Percentiles rank a stretch among this genome's conserved stretches.
Conservation (phyloP, 495 filamentous ascomycete genomes). For the Astrothelium subdiscretum region DNA sequence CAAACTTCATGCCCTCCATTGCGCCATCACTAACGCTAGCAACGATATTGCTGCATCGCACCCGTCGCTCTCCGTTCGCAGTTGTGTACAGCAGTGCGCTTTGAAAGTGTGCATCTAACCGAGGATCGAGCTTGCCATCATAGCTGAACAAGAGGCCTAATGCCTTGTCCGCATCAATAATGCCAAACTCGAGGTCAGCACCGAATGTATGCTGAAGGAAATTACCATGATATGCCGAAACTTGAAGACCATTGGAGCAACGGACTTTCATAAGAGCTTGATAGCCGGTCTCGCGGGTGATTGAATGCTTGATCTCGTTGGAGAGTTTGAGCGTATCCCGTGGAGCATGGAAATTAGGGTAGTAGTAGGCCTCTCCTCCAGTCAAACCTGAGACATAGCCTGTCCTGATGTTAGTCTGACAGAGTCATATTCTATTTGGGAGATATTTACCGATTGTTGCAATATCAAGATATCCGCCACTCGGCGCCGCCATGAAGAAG, state of each 20-base stretch:
- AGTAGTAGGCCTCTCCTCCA: conserved; percentile 90
- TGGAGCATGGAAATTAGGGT: conserved; percentile 84
- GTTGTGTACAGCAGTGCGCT: conserved; percentile 91
- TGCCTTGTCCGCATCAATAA: conserved; percentile 87
- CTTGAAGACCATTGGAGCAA: conserved; percentile 92
- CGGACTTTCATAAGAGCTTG: conserved; percentile 98
- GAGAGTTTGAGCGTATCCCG: conserved; percentile 76
- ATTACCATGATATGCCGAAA: conserved; percentile 88
- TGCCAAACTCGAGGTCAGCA: conserved; percentile 89
- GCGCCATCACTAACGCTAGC: conserved; percentile 79
- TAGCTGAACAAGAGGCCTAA: conserved; percentile 88
- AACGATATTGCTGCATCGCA: conserved; percentile 86
- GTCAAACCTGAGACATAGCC: conserved; percentile 64
- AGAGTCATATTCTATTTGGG: conserved; percentile 25
- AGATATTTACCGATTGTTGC: conserved; percentile 71
- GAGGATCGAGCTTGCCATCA: conserved; percentile 92
- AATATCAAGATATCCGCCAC: conserved; percentile 83
- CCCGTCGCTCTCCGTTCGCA: conserved; percentile 74
- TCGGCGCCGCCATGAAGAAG: conserved; percentile 85
- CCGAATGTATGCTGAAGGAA: conserved; percentile 91
- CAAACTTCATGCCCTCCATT: conserved; percentile 74
- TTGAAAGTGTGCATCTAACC: conserved; percentile 97
- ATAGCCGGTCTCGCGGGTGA: conserved; percentile 89
- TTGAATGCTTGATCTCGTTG: conserved; percentile 73
- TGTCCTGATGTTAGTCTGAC: conserved; percentile 14